phyloP scores from a whole-genome alignment of 495 filamentous ascomycete species.

The Penicillium daleae region DNA sequence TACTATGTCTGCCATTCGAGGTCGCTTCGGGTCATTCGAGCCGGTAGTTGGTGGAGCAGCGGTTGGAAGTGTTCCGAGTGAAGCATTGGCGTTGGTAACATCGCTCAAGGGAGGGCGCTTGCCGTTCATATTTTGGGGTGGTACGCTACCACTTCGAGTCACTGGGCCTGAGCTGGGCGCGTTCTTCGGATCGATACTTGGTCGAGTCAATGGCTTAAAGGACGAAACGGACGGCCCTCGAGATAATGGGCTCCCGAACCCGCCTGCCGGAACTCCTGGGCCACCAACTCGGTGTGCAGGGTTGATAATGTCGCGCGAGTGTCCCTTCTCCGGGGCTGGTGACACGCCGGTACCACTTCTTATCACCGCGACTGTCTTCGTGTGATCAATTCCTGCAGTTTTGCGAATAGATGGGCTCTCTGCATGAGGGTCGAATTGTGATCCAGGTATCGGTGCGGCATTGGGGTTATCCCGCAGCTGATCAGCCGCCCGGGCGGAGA shows the following conservation, averaged over 20 bases:
- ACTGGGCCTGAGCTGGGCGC: slow-evolving; percentile 21
- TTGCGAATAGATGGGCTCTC: slow-evolving; percentile 89
- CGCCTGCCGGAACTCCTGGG: slow-evolving; percentile 49
- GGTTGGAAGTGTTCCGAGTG: slow-evolving; percentile 24
- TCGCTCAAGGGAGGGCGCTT: slow-evolving; percentile 55
- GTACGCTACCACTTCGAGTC: slow-evolving; percentile 28
- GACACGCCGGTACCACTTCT: slow-evolving; percentile 44
- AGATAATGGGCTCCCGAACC: slow-evolving; percentile 41
- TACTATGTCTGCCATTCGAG: slow-evolving; percentile 27
- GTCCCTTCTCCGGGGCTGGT: slow-evolving; percentile 26
- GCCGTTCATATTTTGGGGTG: slow-evolving; percentile 42
- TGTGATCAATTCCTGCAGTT: slow-evolving; percentile 86
- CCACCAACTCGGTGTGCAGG: slow-evolving; percentile 77
- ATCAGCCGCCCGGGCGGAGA: slow-evolving; percentile 72
- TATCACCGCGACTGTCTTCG: slow-evolving; percentile 66
- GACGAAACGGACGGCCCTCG: slow-evolving; percentile 46
- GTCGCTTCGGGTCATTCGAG: slow-evolving; percentile 43
- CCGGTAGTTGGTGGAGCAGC: slow-evolving; percentile 24
- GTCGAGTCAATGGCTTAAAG: slow-evolving; percentile 49
- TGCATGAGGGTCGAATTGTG: slow-evolving; percentile 76
- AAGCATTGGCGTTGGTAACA: slow-evolving; percentile 50
- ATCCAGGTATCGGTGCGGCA: slow-evolving; percentile 48
- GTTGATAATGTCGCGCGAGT: slow-evolving; percentile 62
- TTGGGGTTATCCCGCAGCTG: slow-evolving; percentile 51
- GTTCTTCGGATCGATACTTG: slow-evolving; percentile 38